Evolutionary conservation across 768 basidiomycete species (phyloP).

Genomic region (Boletus eberwhitei): DNA sequence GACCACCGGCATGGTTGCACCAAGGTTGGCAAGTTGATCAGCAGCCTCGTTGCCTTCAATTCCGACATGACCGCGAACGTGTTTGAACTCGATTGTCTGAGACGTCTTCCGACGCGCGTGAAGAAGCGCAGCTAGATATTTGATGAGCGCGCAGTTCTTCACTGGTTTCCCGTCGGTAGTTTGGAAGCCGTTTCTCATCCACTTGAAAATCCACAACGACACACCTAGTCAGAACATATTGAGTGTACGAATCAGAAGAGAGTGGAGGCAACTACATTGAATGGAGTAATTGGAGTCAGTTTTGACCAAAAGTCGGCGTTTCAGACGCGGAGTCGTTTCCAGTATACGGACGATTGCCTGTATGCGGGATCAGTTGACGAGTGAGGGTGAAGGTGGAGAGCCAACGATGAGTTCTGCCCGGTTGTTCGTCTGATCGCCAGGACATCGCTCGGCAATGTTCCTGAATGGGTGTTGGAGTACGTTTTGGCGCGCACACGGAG

Average conservation of each 20-base stretch:
- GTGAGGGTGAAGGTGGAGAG: constrained; percentile 21
- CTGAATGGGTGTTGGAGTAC: constrained; percentile 36
- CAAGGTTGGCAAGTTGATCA: constrained; percentile 66
- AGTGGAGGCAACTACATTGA: constrained; percentile 47
- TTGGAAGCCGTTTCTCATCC: constrained; percentile 54
- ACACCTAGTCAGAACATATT: constrained; percentile 52
- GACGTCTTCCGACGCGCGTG: constrained; percentile 47
- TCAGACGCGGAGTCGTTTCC: constrained; percentile 61
- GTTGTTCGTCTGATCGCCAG: constrained; percentile 83
- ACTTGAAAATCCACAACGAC: constrained; percentile 62
- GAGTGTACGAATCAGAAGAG: constrained; percentile 1
- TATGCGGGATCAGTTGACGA: constrained; percentile 27
- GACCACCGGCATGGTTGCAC: constrained; percentile 38
- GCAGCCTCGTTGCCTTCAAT: constrained; percentile 84
- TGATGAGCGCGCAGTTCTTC: constrained; percentile 71
- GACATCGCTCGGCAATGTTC: constrained; percentile 79
- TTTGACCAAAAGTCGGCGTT: constrained; percentile 64
- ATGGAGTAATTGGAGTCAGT: constrained; percentile 87
- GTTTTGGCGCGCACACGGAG: neutral
- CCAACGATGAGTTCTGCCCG: constrained; percentile 81
- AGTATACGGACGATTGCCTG: constrained; percentile 84
- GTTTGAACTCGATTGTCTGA: constrained; percentile 57
- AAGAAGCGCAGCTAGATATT: constrained; percentile 63
- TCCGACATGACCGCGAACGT: constrained; percentile 81
- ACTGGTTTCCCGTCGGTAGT: constrained; percentile 51